These are phyloP conservation scores for Beta macrorhiza DNA, from an alignment of 179 eudicot genomes.

Conservation along the genomic window DNA sequence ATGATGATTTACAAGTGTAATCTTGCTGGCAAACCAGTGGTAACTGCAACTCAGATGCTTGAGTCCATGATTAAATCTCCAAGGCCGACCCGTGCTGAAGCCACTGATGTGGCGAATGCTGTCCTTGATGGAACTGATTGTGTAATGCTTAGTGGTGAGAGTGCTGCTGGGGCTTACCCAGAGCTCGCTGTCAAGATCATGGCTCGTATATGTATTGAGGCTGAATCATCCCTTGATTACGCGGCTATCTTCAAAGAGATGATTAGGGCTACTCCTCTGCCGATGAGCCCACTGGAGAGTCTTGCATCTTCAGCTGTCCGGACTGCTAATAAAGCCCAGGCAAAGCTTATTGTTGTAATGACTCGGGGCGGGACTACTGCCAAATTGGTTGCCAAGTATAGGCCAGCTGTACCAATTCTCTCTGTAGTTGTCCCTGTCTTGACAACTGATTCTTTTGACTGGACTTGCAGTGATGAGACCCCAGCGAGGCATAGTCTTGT, in stretches of 20 bases:
- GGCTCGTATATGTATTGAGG: conserved; percentile 49
- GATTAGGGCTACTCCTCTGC: conserved; percentile 46
- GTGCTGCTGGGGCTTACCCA: conserved; percentile 54
- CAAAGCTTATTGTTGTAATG: conserved; percentile 44
- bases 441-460: conserved; percentile 46
- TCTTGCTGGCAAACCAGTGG: conserved; percentile 50
- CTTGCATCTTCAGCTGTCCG: conserved; percentile 51
- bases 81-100: conserved; percentile 51
- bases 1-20: conserved; percentile 56
- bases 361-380: conserved; percentile 53
- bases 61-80: conserved; percentile 54
- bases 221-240: conserved; percentile 47
- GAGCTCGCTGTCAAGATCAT: conserved; percentile 49
- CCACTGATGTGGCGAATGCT: conserved; percentile 50
- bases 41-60: conserved; percentile 51
- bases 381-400: conserved; percentile 45
- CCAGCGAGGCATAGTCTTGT: conserved; percentile 51
- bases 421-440: conserved; percentile 47
- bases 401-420: conserved; percentile 47
- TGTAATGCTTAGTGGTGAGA: conserved; percentile 56
- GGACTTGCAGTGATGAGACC: conserved; percentile 50
- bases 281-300: conserved; percentile 55
- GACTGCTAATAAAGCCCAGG: conserved; percentile 44
- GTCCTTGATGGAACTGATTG: conserved; percentile 50
- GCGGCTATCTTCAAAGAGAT: conserved; percentile 42